Base-by-base conservation (phyloP, 1,284 basidiomycete species). In the Blastosporella zonata region DNA sequence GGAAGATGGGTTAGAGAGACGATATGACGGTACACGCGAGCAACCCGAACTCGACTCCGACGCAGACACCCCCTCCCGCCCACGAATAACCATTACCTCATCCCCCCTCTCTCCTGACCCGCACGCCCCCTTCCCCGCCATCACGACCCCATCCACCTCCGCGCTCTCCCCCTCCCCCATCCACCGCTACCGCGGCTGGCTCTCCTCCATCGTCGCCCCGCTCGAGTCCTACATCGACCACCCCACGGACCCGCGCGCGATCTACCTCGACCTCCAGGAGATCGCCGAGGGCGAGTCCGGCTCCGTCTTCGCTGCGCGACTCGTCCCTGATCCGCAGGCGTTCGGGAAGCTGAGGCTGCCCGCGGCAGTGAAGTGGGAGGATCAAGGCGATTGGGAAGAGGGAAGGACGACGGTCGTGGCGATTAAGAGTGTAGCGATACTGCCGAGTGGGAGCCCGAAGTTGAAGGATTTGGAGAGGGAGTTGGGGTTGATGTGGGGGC, bases 221-320 rank as follows among this genome's bases (percentile, higher is more conserved):
- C 65, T 90, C 12, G 73, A 77, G 41, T 72, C 76, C 25, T 86
- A 81, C 62, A 83, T 90, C 57, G 75, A 84, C 55, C 76, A 81
- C 44, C 62, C 69, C 0, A 60, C 77, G 17, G 77, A 87, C 57
- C 87, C 87, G 3, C 69, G 75, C 7, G 72, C 77, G 1, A 73
- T 78, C 47, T 90, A 84, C 62, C 65, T 72, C 4, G 78, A 87
- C 54, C 66, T 89, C 38, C 75, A 75, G 42, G 87, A 89, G 65
- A 84, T 90, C 27, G 87, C 87, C 0, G 84, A 90, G 63, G 87
- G 88, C 36, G 87, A 89, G 58, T 84, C 78, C 40, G 88, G 88
- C 1, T 82, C 78, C 2, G 84, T 90, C 17, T 90, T 72, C 59
- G 75, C 80, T 18, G 85, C 86, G 0, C 68, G 72, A 6, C 67